Base-by-base conservation (phyloP, 768 basidiomycete species). In the Naganishia randhawae region DNA sequence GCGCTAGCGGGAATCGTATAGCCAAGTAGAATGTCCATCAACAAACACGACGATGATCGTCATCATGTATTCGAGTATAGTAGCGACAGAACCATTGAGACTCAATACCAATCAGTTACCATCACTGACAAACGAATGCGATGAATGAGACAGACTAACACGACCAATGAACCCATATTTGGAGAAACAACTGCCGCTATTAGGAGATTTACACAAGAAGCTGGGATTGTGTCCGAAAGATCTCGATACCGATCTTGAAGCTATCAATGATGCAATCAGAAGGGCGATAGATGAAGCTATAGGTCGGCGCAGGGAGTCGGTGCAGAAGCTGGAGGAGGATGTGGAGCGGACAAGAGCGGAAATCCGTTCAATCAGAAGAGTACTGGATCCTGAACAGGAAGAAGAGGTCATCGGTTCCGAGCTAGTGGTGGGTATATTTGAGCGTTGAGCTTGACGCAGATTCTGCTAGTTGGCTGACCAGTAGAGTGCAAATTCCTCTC, bases 181-280 rank as follows among this genome's bases (percentile, higher is more conserved):
- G 37, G 66, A 67, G 45, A 39, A 54, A 41, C 66, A 67, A 35
- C 41, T 67, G 53, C 66, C 66, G 39, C 55, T 42, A 45, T 42
- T 67, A 45, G 41, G 54, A 35, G 41, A 50, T n/a, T 55, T 70
- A 22, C 69, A 70, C 62, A 51, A 48, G 29, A 52, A 55, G 19
- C 50, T 70, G 42, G 69, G 63, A 17, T 57, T 66, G 17, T 25
- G 42, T 33, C 45, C 45, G 13, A 37, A 55, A 19, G 69, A 66
- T 25, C 55, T 70, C n/a, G 69, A 51, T 35, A 41, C 29, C 22
- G 69, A 70, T 33, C 41, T 65, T 11, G 37, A 52, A 10, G 51
- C 54, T 1, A 63, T 70, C 42, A 50, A 70, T 33, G 69, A 66
- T 39, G 69, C 69, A 8, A 67, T 70, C n/a, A 61, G 53, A 48